Conservation (phyloP, 495 filamentous ascomycete genomes). For the Neurospora sp. region DNA sequence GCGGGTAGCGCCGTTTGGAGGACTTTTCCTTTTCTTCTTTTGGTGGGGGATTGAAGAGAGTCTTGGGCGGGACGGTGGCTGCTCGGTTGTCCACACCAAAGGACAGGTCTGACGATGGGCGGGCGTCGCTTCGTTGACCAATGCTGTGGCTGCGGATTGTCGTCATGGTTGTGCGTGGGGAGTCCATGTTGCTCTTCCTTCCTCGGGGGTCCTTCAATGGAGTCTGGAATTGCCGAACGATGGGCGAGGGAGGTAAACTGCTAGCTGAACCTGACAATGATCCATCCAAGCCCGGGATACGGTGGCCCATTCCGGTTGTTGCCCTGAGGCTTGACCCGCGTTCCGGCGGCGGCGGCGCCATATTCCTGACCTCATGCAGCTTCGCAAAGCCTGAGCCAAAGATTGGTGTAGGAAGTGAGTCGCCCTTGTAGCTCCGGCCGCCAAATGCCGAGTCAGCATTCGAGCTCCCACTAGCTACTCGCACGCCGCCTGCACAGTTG, state of each 20-base stretch:
- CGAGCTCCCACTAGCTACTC: not conserved
- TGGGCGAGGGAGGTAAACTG: constrained; percentile 9
- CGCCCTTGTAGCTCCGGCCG: constrained; percentile 25
- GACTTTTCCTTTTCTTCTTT: not conserved
- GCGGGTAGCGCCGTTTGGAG: constrained; percentile 33
- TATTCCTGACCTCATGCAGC: constrained; percentile 4
- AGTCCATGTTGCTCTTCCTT: constrained; percentile 17
- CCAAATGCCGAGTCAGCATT: constrained; percentile 22
- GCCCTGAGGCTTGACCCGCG: constrained; percentile 30
- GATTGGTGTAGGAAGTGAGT: constrained; percentile 20
- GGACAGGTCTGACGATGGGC: constrained; percentile 4
- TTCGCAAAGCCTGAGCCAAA: constrained; percentile 18
- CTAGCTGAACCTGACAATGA: constrained; percentile 6
- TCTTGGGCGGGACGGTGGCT: constrained; percentile 22
- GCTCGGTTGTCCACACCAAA: constrained; percentile 11
- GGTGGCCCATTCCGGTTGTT: not conserved
- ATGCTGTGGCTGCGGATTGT: constrained; percentile 28
- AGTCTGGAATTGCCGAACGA: not conserved
- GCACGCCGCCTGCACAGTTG: constrained; percentile 12
- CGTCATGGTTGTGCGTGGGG: constrained; percentile 10
- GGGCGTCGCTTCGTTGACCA: constrained; percentile 12
- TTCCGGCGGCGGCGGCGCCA: constrained; percentile 28
- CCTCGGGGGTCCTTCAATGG: constrained; percentile 3
- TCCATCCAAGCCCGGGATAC: constrained; percentile 25
- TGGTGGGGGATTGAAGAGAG: constrained; percentile 12